Evolutionary conservation across 164 flowering plant species (phyloP).

Genomic region (Platanus orientalis): DNA sequence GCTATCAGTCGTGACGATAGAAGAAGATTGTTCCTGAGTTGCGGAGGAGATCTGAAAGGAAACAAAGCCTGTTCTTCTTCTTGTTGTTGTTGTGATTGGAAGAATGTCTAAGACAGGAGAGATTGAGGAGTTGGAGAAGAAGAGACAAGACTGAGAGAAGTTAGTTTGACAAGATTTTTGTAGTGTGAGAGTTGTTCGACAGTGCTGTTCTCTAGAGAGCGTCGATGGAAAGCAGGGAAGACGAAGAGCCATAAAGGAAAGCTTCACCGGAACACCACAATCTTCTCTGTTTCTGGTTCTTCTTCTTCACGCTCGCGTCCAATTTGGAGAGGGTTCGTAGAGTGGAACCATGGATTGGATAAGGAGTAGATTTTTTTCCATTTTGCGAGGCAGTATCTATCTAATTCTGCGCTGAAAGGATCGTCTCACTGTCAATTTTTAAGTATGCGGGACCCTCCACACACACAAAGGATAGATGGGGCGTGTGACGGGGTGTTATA

Average conservation of each 20-base stretch:
- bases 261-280: too few species aligned
- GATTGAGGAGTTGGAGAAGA: slow-evolving; percentile 12
- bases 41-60: slow-evolving; percentile 18
- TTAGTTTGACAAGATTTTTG: slow-evolving; percentile 14
- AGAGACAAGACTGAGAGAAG: slow-evolving; percentile 1
- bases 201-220: slow-evolving; percentile 5
- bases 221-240: slow-evolving; percentile 17
- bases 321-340: too few species aligned
- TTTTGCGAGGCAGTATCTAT: too few species aligned
- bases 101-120: slow-evolving; percentile 15
- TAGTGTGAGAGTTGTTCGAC: slow-evolving; percentile 1
- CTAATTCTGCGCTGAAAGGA: not conserved
- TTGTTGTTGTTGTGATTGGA: not conserved
- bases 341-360: too few species aligned
- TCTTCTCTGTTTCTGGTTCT: too few species aligned
- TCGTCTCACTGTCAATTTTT: too few species aligned
- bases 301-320: too few species aligned
- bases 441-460: too few species aligned
- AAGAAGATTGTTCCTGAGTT: slow-evolving; percentile 15
- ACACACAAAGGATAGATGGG: too few species aligned
- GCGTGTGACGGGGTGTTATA: too few species aligned
- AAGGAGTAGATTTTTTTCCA: too few species aligned
- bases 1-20: slow-evolving; percentile 4
- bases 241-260: slow-evolving; percentile 31
- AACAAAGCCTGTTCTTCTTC: slow-evolving; percentile 15